phyloP scores from a whole-genome alignment of 2,329 filamentous ascomycete genomes.

The Penicillium vulpinum region DNA sequence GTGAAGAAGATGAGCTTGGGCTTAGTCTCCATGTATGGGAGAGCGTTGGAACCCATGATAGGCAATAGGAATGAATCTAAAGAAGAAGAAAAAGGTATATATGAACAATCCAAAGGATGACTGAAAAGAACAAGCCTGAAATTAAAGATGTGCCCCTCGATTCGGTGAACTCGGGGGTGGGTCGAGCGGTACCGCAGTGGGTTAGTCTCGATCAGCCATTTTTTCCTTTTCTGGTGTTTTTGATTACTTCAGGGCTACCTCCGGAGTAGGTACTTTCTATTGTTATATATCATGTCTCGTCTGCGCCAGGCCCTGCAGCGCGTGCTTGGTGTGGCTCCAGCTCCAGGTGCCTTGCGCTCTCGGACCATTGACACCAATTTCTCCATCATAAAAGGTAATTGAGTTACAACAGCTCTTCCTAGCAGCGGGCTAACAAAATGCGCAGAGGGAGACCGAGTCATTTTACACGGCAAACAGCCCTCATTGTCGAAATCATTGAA shows the following conservation, averaged over 20 bases:
- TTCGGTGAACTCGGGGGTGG: slow-evolving; percentile 13
- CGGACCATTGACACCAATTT: slow-evolving; percentile 41
- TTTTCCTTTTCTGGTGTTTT: slow-evolving; percentile 14
- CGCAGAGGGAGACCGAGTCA: slow-evolving; percentile 47
- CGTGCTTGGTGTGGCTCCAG: slow-evolving; percentile 28
- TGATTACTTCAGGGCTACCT: not conserved
- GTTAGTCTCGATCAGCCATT: slow-evolving; percentile 9
- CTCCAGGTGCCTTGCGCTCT: slow-evolving; percentile 21
- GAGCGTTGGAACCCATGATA: slow-evolving; percentile 33
- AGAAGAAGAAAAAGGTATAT: not conserved
- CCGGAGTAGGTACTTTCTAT: not conserved
- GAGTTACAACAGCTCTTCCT: not conserved
- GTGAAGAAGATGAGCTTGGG: slow-evolving; percentile 98
- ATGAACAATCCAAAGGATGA: not conserved
- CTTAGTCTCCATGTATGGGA: slow-evolving; percentile 53
- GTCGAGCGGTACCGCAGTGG: slow-evolving; percentile 12
- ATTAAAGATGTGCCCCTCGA: slow-evolving; percentile 10
- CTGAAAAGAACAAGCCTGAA: not conserved
- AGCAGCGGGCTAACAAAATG: slow-evolving; percentile 10
- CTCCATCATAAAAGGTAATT: slow-evolving; percentile 39
- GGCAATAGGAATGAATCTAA: not conserved
- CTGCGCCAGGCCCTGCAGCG: slow-evolving; percentile 35
- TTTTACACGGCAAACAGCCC: slow-evolving; percentile 41
- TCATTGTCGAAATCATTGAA: slow-evolving; percentile 46
- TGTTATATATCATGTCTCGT: slow-evolving; percentile 33